Evolutionary conservation across 208 protist genomes (phyloP).

Genomic region (Naegleria lovaniensis): DNA sequence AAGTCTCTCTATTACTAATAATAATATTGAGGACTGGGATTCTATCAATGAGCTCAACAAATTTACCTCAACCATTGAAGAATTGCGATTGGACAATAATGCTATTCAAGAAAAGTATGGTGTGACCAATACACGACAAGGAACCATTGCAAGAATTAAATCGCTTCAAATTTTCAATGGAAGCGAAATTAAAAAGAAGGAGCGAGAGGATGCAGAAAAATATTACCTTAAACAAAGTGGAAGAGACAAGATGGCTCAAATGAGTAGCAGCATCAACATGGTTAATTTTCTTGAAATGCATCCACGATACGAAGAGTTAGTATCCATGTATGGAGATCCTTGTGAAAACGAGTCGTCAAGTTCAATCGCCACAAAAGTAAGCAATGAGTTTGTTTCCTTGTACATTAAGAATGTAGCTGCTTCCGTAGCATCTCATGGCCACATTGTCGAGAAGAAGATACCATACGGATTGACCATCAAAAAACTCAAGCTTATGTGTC

Average conservation of each 20-base stretch:
- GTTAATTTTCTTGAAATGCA: neutral
- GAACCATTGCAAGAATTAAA: neutral
- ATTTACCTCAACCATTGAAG: neutral
- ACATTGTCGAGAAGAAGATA: neutral
- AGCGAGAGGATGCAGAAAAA: conserved; percentile 11
- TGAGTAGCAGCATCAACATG: neutral
- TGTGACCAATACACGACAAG: neutral
- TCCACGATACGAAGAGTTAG: neutral
- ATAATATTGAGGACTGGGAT: neutral
- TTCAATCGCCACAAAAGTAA: neutral
- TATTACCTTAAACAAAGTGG: neutral
- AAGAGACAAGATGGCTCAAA: neutral
- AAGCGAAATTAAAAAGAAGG: conserved; percentile 12
- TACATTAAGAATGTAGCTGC: neutral
- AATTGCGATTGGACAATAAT: conserved; percentile 9
- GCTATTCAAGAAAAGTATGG: neutral
- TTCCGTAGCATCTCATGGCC: neutral
- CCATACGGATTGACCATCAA: neutral
- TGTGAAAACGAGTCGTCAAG: neutral
- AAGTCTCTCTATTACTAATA: neutral
- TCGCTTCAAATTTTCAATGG: neutral
- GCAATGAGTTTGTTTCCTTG: neutral
- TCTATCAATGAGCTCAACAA: conserved; percentile 6
- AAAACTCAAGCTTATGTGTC: neutral
- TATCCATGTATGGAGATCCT: neutral